Percentiles rank a stretch among this genome's conserved stretches.
Evolutionary conservation across 257 asterid genomes (phyloP).

Genomic region (Avicennia marina): DNA sequence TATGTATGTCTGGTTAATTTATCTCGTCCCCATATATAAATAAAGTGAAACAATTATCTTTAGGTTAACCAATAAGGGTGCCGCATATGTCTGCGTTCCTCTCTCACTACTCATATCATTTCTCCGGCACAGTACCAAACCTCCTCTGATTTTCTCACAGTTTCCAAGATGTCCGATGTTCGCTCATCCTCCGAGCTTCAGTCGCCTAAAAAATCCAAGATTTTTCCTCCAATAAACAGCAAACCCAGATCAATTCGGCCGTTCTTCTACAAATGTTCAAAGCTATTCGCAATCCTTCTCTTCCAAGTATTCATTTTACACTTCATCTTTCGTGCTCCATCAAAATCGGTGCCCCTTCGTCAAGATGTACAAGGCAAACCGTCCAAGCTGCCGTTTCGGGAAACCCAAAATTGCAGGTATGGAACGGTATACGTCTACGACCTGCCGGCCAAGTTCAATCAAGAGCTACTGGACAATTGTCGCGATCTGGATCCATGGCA

Average conservation of each 20-base stretch:
- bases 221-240: background rate
- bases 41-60: no score
- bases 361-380: no score
- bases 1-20: no score
- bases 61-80: no score
- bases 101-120: background rate
- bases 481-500: constrained; percentile 52
- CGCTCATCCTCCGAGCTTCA: constrained; percentile 16
- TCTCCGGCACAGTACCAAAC: background rate
- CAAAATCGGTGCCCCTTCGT: no score
- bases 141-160: background rate
- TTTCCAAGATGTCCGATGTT: constrained; percentile 14
- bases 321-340: constrained; percentile 15
- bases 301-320: constrained; percentile 27
- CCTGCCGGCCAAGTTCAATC: constrained; percentile 51
- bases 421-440: constrained; percentile 53
- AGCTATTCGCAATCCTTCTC: constrained; percentile 22
- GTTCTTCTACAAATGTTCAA: constrained; percentile 18
- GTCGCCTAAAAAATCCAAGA: constrained; percentile 21
- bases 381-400: background rate
- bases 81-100: background rate
- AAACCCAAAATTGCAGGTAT: constrained; percentile 10
- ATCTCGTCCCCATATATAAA: no score
- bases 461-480: constrained; percentile 38
- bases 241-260: background rate